A percentile compares a stretch with the other conserved stretches of the same genome.
Conservation (phyloP, 306 rosid genomes). For the Rosa chinensis region DNA sequence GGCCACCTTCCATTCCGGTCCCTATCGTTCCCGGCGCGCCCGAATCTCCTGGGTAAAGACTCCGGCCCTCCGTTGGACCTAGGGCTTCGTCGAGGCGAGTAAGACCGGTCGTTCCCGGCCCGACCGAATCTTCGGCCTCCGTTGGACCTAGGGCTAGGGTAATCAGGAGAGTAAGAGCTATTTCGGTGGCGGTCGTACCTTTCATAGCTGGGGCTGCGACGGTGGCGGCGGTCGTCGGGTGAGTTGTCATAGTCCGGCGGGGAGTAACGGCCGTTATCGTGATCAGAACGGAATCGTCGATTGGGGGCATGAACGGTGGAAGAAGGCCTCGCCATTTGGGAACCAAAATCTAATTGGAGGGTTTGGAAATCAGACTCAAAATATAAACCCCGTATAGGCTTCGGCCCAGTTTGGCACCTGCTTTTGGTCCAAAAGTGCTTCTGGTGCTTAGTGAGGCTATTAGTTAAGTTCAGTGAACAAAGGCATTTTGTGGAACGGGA, state of each 20-base stretch:
- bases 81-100: slow-evolving; percentile 57
- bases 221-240: slow-evolving; percentile 32
- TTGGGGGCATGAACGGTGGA: slow-evolving; percentile 47
- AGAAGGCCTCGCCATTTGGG: slow-evolving; percentile 27
- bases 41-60: slow-evolving; percentile 64
- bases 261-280: slow-evolving; percentile 34
- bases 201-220: slow-evolving; percentile 83
- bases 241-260: slow-evolving; percentile 10
- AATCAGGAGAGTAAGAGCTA: slow-evolving; percentile 44
- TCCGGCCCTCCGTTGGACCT: slow-evolving; percentile 32
- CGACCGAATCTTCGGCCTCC: slow-evolving; percentile 50
- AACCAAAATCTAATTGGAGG: no score
- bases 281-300: slow-evolving; percentile 34
- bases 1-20: slow-evolving; percentile 51
- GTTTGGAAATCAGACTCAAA: no score
- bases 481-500: no score
- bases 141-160: slow-evolving; percentile 32
- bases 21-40: slow-evolving; percentile 39
- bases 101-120: slow-evolving; percentile 30
- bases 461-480: no score
- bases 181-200: slow-evolving; percentile 42
- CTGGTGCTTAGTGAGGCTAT: no score
- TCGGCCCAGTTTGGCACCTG: no score
- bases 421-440: no score
- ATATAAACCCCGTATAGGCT: no score